Percentiles rank a stretch among this genome's conserved stretches.
phyloP scores from a whole-genome alignment of 371 early-diverging fungal genomes.

The Mortierella polycephala region DNA sequence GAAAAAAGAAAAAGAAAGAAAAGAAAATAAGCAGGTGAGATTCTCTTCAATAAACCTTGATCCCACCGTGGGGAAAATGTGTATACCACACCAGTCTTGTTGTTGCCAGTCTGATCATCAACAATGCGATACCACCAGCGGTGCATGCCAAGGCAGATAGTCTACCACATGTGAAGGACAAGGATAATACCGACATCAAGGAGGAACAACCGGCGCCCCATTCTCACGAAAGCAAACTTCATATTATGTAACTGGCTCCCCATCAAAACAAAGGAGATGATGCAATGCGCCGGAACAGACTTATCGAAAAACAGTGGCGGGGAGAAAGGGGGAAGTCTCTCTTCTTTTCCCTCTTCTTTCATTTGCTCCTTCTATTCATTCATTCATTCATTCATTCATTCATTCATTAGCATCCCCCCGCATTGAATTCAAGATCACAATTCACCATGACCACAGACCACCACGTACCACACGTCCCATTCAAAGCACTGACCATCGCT shows the following conservation, averaged over 20 bases:
- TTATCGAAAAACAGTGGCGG: not conserved
- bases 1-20: constrained; percentile 1
- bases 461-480: constrained; percentile 17
- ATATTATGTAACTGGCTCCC: too few species aligned
- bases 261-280: too few species aligned
- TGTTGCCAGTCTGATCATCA: not conserved
- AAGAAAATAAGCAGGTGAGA: constrained; percentile 6
- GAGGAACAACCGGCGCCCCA: too few species aligned
- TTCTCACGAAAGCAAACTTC: too few species aligned
- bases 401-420: not conserved
- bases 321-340: not conserved
- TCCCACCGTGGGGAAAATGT: not conserved
- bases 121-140: not conserved
- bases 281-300: not conserved
- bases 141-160: not conserved
- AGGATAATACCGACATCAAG: too few species aligned
- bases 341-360: constrained; percentile 1
- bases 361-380: constrained; percentile 1
- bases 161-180: not conserved
- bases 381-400: constrained; percentile 10
- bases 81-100: not conserved
- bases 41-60: not conserved
- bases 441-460: constrained; percentile 11
- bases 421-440: not conserved
- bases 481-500: constrained; percentile 68